Base-by-base conservation (phyloP, 106 monocot genomes). In the Platanthera zijinensis region DNA sequence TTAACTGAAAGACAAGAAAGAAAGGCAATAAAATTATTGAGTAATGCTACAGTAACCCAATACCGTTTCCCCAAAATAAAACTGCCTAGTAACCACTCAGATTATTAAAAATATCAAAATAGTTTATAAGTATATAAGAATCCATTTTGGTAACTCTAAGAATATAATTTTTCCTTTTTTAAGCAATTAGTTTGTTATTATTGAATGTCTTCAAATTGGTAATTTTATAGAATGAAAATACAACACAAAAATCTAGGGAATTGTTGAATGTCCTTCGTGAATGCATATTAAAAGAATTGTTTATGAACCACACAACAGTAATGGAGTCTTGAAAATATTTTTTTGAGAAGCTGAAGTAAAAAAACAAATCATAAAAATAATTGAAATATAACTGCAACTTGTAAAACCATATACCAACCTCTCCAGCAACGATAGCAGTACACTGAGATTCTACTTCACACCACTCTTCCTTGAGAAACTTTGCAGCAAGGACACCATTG, bases 391-490 rank as follows among this genome's bases (percentile, higher is more conserved):
- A 83, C 62, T 48, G 5, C 45, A 50, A 49, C n/a, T 45, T 62
- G 50, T 11, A 77, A 47, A 13, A 69, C 17, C 48, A 77, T 8
- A 49, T 30, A 75, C 48, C 61, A 73, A 93, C 96, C 89, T 93
- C 86, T 79, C 87, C 81, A 13, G 45, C 77, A 69, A 78, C 50
- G 62, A 56, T 7, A 75, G 15, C 19, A 79, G 74, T 74, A 62
- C 76, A 77, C 49, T 71, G 78, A 48, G 77, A 56, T 57, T 78
- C 50, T 74, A 89, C 68, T 76, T 78, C 69, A 79, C 69, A 76
- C 93, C 93, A 97, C 51, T 91, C 86, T 64, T 83, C 53, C 77
- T 80, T 88, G 10, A 97, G 73, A 75, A 90, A 92, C 90, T 93
- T 84, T 78, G 87, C 81, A 13, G 52, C 78, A 69, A 76, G 46